Percentiles rank a stretch among this genome's conserved stretches.
phyloP scores from a whole-genome alignment of 805 yeast genomes.

The Candida jianshihensis region DNA sequence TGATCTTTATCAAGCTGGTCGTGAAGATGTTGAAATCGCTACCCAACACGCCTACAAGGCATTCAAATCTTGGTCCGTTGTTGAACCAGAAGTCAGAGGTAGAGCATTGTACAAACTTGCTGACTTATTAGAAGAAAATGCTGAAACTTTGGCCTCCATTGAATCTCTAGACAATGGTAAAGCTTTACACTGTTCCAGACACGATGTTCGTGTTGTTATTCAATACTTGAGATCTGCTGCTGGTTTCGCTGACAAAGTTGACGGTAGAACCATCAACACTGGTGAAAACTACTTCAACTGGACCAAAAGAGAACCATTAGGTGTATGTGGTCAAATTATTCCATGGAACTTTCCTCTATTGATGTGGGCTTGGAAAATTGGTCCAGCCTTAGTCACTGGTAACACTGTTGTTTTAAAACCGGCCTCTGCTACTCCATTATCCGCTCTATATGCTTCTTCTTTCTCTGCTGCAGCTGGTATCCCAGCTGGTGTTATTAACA shows the following conservation, averaged over 20 bases:
- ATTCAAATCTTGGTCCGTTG: conserved; percentile 43
- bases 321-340: conserved; percentile 65
- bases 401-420: conserved; percentile 58
- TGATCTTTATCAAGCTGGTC: conserved; percentile 44
- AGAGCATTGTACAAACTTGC: conserved; percentile 38
- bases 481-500: conserved; percentile 59
- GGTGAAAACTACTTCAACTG: conserved; percentile 45
- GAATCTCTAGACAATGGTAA: conserved; percentile 52
- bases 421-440: conserved; percentile 60
- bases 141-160: conserved; percentile 41
- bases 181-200: conserved; percentile 39
- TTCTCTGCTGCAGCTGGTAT: conserved; percentile 52
- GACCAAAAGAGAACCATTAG: conserved; percentile 57
- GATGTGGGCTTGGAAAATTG: conserved; percentile 63
- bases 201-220: conserved; percentile 41
- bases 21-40: conserved; percentile 44
- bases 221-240: conserved; percentile 44
- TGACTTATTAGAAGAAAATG: conserved; percentile 40
- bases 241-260: conserved; percentile 47
- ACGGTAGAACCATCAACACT: conserved; percentile 41
- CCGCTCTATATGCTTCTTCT: conserved; percentile 50
- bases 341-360: conserved; percentile 72
- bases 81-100: conserved; percentile 39
- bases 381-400: conserved; percentile 64
- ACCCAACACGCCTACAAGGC: conserved; percentile 65